Evolutionary conservation across 257 asterid species (phyloP).

Genomic region (Leonotis leonurus): DNA sequence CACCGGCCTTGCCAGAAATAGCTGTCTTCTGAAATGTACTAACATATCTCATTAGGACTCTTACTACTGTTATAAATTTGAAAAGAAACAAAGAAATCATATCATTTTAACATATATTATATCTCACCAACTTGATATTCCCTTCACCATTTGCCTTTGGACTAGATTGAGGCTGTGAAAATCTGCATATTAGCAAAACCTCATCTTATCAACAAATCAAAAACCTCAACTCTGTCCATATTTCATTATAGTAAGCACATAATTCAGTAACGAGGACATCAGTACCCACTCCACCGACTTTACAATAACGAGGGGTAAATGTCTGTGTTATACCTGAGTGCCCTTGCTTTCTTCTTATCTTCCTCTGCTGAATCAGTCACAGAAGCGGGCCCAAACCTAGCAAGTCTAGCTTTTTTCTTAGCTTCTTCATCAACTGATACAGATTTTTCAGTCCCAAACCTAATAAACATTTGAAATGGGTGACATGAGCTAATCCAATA

Average conservation of each 20-base stretch:
- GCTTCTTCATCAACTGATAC: conserved; percentile 58
- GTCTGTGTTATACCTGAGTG: conserved; percentile 48
- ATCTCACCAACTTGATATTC: conserved; percentile 32
- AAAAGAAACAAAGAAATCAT: background rate
- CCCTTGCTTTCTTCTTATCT: conserved; percentile 95
- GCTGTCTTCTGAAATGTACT: conserved; percentile 34
- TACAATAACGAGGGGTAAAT: background rate
- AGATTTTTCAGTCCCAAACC: conserved; percentile 66
- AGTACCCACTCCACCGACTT: background rate
- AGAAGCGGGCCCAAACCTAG: conserved; percentile 60
- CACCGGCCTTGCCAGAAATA: conserved; percentile 32
- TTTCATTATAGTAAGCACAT: background rate
- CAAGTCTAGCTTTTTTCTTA: conserved; percentile 87
- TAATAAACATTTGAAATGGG: conserved; percentile 19
- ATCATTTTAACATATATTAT: background rate
- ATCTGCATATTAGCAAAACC: conserved; percentile 24
- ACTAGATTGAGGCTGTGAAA: conserved; percentile 39
- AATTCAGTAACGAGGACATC: too few species aligned
- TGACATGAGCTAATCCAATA: background rate
- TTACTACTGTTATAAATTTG: too few species aligned
- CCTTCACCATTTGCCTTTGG: conserved; percentile 26
- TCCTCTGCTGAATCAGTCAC: conserved; percentile 57
- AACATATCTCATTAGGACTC: background rate
- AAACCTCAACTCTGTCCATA: background rate
- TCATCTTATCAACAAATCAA: conserved; percentile 6